Base-by-base conservation (phyloP, 257 asterid species). In the Eucommia ulmoides region DNA sequence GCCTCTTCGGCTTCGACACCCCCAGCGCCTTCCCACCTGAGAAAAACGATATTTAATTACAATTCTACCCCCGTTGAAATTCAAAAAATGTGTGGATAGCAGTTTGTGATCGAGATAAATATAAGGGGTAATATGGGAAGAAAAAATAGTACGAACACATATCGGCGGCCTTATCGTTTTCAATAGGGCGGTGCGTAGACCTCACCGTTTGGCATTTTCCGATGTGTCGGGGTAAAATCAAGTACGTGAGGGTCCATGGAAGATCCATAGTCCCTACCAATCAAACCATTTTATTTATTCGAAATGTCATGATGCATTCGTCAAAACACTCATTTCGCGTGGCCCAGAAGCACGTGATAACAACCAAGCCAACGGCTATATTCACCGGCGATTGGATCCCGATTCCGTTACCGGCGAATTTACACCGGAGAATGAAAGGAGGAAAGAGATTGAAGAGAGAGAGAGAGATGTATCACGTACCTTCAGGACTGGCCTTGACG, bases 1-100 rank as follows among this genome's bases (percentile, higher is more conserved):
- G 91, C 60, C 41, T 68, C 79, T 47, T 83, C 0, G 74, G 67
- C 21, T 67, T 81, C 15, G 82, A 66, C 22, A 87, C 93, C 44
- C 88, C 78, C 54, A 83, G 15, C 52, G 67, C 78, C 20, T 74
- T 83, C 41, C 81, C 83, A 53, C 94, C 94, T 83, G 74, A 35
- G 21, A n/a, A n/a, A n/a, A n/a, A n/a, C n/a, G n/a, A n/a, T n/a
- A n/a, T n/a, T n/a, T n/a, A n/a, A n/a, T n/a, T n/a, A n/a, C n/a
- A n/a, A n/a, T n/a, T n/a, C n/a, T n/a, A n/a, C n/a, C n/a, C n/a
- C n/a, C n/a, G n/a, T n/a, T n/a, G n/a, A n/a, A n/a, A n/a, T n/a
- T n/a, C n/a, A n/a, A n/a, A n/a, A n/a, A n/a, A n/a, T n/a, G n/a
- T n/a, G n/a, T n/a, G n/a, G n/a, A n/a, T n/a, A n/a, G n/a, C n/a